These are phyloP conservation scores for Pichia occidentalis DNA, from an alignment of 805 yeast species.

Conservation along the genomic window DNA sequence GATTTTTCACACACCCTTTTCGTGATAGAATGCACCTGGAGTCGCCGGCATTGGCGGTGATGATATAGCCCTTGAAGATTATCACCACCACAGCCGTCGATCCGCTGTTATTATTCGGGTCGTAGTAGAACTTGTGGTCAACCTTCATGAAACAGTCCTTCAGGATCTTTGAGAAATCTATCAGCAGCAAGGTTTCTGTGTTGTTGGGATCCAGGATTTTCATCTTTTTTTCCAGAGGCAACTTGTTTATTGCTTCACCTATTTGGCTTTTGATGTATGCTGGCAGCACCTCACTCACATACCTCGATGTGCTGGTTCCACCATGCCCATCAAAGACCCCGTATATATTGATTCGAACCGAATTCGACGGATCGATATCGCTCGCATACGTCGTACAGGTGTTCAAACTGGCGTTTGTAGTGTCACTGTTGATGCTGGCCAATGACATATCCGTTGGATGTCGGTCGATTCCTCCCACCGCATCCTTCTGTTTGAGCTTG, in stretches of 20 bases:
- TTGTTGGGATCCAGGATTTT: slow-evolving; percentile 15
- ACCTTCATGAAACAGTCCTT: slow-evolving; percentile 40
- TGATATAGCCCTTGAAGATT: slow-evolving; percentile 35
- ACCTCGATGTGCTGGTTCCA: slow-evolving; percentile 55
- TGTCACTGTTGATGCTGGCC: neutral
- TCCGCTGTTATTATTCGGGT: slow-evolving; percentile 39
- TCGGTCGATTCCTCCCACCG: slow-evolving; percentile 1
- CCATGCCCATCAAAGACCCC: slow-evolving; percentile 86
- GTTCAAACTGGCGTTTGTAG: neutral
- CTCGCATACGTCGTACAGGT: slow-evolving; percentile 3
- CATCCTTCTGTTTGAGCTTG: slow-evolving; percentile 1
- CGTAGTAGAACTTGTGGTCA: slow-evolving; percentile 37
- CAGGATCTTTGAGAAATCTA: slow-evolving; percentile 28
- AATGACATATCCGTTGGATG: slow-evolving; percentile 1
- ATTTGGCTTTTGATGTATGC: slow-evolving; percentile 18
- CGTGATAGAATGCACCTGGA: slow-evolving; percentile 57
- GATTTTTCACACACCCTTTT: slow-evolving; percentile 47
- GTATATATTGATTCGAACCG: slow-evolving; percentile 37
- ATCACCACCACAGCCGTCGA: slow-evolving; percentile 46
- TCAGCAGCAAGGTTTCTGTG: slow-evolving; percentile 13
- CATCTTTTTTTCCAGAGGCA: slow-evolving; percentile 16
- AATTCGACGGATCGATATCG: too few relatives aligned
- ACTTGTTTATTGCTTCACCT: slow-evolving; percentile 12
- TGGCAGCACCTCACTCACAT: slow-evolving; percentile 39
- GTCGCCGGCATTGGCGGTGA: slow-evolving; percentile 73